These are phyloP conservation scores for Talaromyces piceae DNA, from an alignment of 2,329 filamentous ascomycete genomes.

Conservation along the genomic window DNA sequence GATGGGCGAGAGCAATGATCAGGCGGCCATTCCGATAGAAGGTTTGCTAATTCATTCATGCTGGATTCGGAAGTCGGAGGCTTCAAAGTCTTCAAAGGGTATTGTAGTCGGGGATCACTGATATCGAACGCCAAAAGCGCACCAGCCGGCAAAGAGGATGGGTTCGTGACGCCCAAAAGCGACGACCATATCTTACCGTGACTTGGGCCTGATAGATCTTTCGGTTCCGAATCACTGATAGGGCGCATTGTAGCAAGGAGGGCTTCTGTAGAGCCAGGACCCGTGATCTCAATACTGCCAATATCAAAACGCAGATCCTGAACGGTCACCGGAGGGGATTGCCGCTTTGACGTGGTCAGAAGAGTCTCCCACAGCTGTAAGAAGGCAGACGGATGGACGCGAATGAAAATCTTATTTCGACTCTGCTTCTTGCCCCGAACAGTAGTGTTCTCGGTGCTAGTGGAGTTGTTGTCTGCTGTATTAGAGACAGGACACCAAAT, in stretches of 20 bases:
- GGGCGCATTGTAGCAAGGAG: constrained; percentile 62
- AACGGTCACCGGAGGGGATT: constrained; percentile 53
- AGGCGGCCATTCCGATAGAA: constrained; percentile 60
- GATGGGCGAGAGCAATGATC: constrained; percentile 45
- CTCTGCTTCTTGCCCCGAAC: constrained; percentile 18
- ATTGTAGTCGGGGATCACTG: constrained; percentile 70
- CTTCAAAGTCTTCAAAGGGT: constrained; percentile 59
- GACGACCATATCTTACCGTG: constrained; percentile 35
- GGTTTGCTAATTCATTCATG: constrained; percentile 46
- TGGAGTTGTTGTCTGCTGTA: constrained; percentile 31
- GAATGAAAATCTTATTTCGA: constrained; percentile 55
- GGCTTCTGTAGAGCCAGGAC: constrained; percentile 71
- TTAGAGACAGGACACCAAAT: constrained; percentile 58
- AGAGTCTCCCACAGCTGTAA: constrained; percentile 57
- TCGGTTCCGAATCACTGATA: constrained; percentile 16
- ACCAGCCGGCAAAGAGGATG: constrained; percentile 61
- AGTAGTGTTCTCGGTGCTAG: constrained; percentile 18
- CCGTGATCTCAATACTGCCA: constrained; percentile 62
- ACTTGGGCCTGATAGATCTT: constrained; percentile 17
- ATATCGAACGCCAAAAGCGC: constrained; percentile 65
- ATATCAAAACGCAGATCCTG: constrained; percentile 65
- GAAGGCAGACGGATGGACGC: constrained; percentile 74
- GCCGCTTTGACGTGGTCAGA: constrained; percentile 51
- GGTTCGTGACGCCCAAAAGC: constrained; percentile 52
- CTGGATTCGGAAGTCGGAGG: constrained; percentile 29